Evolutionary conservation across 345 rosid species (phyloP).

Genomic region (Euphorbia lathyris): DNA sequence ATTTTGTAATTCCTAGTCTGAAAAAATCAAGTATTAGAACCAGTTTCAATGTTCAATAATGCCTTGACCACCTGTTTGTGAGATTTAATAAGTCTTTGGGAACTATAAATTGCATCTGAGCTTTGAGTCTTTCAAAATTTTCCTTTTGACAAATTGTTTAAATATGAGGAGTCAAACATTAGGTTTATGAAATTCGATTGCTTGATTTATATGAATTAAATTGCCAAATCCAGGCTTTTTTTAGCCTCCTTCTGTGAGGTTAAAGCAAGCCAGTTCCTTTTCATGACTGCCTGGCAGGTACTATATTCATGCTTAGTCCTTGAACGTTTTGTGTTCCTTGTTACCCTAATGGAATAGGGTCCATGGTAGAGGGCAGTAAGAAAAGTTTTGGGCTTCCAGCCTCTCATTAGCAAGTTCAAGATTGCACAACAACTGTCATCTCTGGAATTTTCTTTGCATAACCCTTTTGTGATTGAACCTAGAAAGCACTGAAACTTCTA

Average conservation of each 20-base stretch:
- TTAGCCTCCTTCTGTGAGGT: too few species aligned
- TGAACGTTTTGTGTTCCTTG: not conserved
- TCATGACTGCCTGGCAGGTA: not conserved
- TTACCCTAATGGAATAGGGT: not conserved
- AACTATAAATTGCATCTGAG: not conserved
- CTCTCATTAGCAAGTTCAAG: not conserved
- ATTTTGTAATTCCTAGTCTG: not conserved
- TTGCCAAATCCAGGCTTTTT: not conserved
- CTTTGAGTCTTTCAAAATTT: not conserved
- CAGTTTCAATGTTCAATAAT: not conserved
- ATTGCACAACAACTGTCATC: not conserved
- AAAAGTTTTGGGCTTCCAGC: slow-evolving; percentile 11
- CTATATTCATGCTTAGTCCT: slow-evolving; percentile 8
- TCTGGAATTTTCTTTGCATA: slow-evolving; percentile 2
- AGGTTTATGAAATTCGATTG: not conserved
- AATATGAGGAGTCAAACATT: not conserved
- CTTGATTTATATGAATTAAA: not conserved
- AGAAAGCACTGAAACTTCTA: too few species aligned
- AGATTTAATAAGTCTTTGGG: not conserved
- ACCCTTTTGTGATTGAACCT: not conserved
- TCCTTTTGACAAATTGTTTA: too few species aligned
- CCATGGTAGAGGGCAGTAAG: not conserved
- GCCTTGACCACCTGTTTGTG: not conserved
- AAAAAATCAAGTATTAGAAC: too few species aligned
- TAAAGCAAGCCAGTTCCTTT: not conserved